These are phyloP conservation scores for Hyphopichia wangnamkhiaoensis DNA, from an alignment of 1,139 yeast genomes.

Conservation along the genomic window DNA sequence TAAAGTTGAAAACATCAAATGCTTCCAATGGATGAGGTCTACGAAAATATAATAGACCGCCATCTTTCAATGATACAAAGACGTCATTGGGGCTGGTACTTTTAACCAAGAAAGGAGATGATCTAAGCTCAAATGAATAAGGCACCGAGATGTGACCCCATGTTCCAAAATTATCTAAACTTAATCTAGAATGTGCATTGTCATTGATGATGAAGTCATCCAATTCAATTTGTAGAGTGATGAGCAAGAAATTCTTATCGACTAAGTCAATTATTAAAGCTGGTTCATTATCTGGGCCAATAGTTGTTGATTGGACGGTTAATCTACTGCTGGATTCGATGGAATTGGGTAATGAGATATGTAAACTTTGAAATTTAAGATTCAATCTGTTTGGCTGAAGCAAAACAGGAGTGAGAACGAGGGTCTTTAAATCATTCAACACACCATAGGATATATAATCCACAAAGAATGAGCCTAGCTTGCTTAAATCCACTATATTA, in stretches of 20 bases:
- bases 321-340: conserved; percentile 26
- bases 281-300: conserved; percentile 12
- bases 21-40: conserved; percentile 38
- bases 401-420: conserved; percentile 33
- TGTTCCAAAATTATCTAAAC: conserved; percentile 30
- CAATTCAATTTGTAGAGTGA: conserved; percentile 31
- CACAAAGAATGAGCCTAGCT: conserved; percentile 16
- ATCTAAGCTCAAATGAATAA: conserved; percentile 69
- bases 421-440: conserved; percentile 29
- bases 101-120: conserved; percentile 55
- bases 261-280: conserved; percentile 26
- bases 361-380: conserved; percentile 27
- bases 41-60: conserved; percentile 60
- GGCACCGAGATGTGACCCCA: conserved; percentile 75
- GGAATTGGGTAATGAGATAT: conserved; percentile 35
- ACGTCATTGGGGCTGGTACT: conserved; percentile 44
- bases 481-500: conserved; percentile 21
- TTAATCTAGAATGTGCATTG: conserved; percentile 16
- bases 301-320: conserved; percentile 16
- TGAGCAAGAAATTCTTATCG: conserved; percentile 32
- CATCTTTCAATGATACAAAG: conserved; percentile 67
- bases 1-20: conserved; percentile 54
- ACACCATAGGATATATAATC: conserved; percentile 29
- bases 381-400: conserved; percentile 23
- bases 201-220: conserved; percentile 29